Evolutionary conservation across 805 yeast genomes (phyloP), one percentile per base, ranked within the genome.

Genomic region (Starmerella vaccinii): DNA sequence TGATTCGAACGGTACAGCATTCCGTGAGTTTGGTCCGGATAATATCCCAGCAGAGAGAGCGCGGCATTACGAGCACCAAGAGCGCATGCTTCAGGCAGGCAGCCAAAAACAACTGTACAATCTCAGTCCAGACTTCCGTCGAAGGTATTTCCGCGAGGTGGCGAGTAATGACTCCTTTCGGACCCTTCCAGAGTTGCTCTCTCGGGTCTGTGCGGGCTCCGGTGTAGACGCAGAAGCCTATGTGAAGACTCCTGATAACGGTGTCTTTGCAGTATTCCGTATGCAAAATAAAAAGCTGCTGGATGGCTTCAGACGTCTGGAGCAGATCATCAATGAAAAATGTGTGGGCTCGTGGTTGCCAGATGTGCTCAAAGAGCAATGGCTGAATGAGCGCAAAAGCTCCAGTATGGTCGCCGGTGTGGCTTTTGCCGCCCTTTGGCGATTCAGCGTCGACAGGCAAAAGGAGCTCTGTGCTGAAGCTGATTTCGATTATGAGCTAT

Each of bases 211-310:
- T 38, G 35, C 46, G 9, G 58, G 58, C 15, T 41, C 46, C 9
- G 58, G 58, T 12, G 23, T 51, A 3, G 58, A 55, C 24, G 58
- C 58, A 1, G 58, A 55, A 44, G 54, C 49, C 12, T 55, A 54
- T 37, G 13, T 55, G 15, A 55, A 55, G 38, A 48, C 57, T 5
- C 58, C 58, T 1, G 58, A 55, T 21, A 21, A 24, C 16, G 58
- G 57, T 26, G 4, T 50, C 21, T 55, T 33, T 40, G 57, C 58
- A 1, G 41, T 55, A 12, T 55, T 55, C 53, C 39, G 58, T 15
- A 50, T 55, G 32, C 58, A 55, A 30, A 55, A 55, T 49, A 50
- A 42, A 18, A 33, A 34, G 34, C 35, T 55, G 29, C 49, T 35
- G 19, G 58, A 54, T 7, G 40, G 51, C 9, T 42, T 55, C 12